Conservation (phyloP, 2,329 filamentous ascomycete genomes). For the Phyllosticta citrichinensis region DNA sequence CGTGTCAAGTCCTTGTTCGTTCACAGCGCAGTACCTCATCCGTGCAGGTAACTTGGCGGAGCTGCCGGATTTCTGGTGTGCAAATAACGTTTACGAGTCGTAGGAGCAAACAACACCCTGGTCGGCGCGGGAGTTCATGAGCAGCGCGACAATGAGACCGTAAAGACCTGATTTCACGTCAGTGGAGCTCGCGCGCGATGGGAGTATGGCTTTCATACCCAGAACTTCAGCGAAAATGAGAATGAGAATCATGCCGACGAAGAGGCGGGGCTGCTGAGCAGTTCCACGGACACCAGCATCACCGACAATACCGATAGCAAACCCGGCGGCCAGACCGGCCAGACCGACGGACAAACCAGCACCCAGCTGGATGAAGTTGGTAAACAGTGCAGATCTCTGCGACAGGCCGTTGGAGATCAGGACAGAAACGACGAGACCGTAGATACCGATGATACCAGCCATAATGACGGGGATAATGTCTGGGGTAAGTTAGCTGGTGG, state of each 20-base stretch:
- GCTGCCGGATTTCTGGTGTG: constrained; percentile 6
- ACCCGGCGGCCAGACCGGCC: constrained; percentile 86
- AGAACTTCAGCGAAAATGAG: constrained; percentile 99
- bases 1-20: neutral
- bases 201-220: constrained; percentile 49
- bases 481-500: constrained; percentile 30
- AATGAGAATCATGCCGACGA: constrained; percentile 97
- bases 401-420: constrained; percentile 44
- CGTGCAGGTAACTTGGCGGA: constrained; percentile 5
- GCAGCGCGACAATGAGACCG: constrained; percentile 93
- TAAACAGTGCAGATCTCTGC: constrained; percentile 38
- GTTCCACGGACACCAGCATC: constrained; percentile 82
- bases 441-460: constrained; percentile 99
- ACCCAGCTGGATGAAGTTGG: constrained; percentile 44
- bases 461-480: constrained; percentile 99
- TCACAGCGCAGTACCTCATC: neutral
- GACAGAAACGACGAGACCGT: constrained; percentile 45
- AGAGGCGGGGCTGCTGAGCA: constrained; percentile 74
- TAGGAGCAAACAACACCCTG: constrained; percentile 10
- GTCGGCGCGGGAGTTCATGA: constrained; percentile 90
- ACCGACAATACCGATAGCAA: constrained; percentile 53
- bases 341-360: constrained; percentile 55
- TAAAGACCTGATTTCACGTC: constrained; percentile 64
- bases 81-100: constrained; percentile 7
- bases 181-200: constrained; percentile 6